Conservation (phyloP, 129 eudicot genomes). For the Saposhnikovia divaricata region DNA sequence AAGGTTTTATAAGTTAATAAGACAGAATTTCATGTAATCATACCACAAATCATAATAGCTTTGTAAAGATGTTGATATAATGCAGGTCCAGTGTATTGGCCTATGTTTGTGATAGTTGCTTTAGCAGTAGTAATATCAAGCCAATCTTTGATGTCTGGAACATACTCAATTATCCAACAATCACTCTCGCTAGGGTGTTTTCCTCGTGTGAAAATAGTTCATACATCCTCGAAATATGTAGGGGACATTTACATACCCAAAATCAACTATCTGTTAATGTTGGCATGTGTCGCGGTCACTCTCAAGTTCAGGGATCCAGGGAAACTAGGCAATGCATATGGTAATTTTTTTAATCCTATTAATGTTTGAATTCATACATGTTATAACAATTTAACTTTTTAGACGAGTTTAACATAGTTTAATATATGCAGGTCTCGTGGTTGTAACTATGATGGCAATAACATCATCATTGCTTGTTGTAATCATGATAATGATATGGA, state of each 20-base stretch:
- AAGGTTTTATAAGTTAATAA: too few species aligned
- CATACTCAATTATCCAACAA: conserved; percentile 42
- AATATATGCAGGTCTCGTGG: conserved; percentile 40
- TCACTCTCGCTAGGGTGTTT: conserved; percentile 57
- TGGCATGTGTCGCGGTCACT: conserved; percentile 49
- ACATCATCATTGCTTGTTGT: conserved; percentile 45
- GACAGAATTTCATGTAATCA: neutral
- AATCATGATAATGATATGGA: conserved; percentile 45
- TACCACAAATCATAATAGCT: neutral
- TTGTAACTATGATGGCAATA: conserved; percentile 45
- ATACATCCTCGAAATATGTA: conserved; percentile 40
- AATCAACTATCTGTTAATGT: conserved; percentile 50
- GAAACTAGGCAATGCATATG: conserved; percentile 43
- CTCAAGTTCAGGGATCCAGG: conserved; percentile 24
- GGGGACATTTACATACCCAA: conserved; percentile 48
- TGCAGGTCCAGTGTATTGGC: conserved; percentile 41
- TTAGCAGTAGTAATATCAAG: conserved; percentile 40
- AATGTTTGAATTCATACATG: neutral
- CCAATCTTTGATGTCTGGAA: conserved; percentile 44
- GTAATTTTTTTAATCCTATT: conserved; percentile 34
- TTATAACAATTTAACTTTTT: too few species aligned
- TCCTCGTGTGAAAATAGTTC: conserved; percentile 70
- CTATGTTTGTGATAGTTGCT: conserved; percentile 39
- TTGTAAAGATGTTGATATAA: neutral
- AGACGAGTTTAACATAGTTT: neutral